These are phyloP conservation scores for Phytopythium vexans DNA, from an alignment of 352 stramenopile genomes.

Conservation along the genomic window DNA sequence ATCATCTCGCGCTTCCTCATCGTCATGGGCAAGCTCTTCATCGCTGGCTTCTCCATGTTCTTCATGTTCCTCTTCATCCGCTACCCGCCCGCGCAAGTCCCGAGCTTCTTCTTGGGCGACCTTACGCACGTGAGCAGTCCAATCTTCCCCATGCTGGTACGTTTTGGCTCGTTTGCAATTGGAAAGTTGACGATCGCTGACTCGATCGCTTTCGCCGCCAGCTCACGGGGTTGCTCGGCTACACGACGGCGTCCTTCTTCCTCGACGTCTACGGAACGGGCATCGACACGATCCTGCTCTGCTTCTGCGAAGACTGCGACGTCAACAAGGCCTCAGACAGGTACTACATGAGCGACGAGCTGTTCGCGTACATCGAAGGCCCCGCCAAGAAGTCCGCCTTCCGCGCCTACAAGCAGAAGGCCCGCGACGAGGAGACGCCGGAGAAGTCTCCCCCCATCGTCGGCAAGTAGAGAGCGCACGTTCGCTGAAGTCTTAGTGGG, in stretches of 20 bases:
- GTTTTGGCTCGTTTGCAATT: constrained; percentile 2
- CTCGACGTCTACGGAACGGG: constrained; percentile 78
- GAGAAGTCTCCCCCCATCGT: constrained; percentile 30
- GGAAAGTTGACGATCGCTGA: not conserved
- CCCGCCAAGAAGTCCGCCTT: constrained; percentile 81
- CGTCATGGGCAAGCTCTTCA: constrained; percentile 86
- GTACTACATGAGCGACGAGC: constrained; percentile 85
- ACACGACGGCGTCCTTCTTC: constrained; percentile 72
- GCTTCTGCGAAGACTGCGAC: constrained; percentile 85
- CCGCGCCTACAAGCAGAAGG: constrained; percentile 37
- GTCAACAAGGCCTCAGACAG: constrained; percentile 72
- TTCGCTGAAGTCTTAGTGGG: no score
- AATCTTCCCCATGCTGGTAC: constrained; percentile 76
- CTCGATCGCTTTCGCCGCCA: constrained; percentile 3
- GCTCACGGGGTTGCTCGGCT: constrained; percentile 68
- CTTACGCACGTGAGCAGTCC: constrained; percentile 59
- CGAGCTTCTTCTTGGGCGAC: constrained; percentile 76
- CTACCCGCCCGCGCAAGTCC: constrained; percentile 44
- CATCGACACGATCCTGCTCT: constrained; percentile 86
- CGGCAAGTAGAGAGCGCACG: not conserved
- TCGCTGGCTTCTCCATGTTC: constrained; percentile 72
- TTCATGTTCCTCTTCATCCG: constrained; percentile 84
- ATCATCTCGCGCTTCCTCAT: constrained; percentile 85
- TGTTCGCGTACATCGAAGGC: constrained; percentile 76
- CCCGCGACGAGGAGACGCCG: constrained; percentile 11